Evolutionary conservation across 495 filamentous ascomycete species (phyloP).

Genomic region (Xylaria sp.): DNA sequence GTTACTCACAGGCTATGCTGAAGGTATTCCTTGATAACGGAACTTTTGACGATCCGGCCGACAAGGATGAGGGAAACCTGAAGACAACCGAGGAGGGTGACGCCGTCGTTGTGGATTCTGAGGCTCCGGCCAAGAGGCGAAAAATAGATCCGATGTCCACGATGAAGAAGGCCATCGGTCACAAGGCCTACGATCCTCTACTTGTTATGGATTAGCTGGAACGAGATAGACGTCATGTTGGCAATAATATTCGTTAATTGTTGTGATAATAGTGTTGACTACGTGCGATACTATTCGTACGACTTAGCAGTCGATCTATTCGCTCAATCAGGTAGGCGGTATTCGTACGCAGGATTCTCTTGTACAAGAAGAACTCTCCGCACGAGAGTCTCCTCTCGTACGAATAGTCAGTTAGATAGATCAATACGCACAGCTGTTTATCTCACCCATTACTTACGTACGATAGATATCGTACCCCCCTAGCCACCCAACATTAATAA

Average conservation of each 20-base stretch:
- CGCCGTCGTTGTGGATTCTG: constrained; percentile 38
- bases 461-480: no score
- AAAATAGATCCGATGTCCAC: constrained; percentile 45
- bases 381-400: no score
- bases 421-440: no score
- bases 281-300: no score
- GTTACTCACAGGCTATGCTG: constrained; percentile 56
- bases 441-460: no score
- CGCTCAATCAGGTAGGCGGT: no score
- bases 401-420: no score
- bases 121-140: constrained; percentile 30
- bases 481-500: no score
- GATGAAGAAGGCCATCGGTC: constrained; percentile 51
- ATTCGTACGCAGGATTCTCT: no score
- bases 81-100: constrained; percentile 37
- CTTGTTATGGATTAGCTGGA: constrained; percentile 47
- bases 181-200: constrained; percentile 53
- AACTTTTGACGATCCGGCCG: constrained; percentile 45
- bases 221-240: not conserved
- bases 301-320: no score
- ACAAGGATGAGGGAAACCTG: constrained; percentile 30
- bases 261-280: no score
- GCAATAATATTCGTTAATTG: not conserved
- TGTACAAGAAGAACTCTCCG: no score
- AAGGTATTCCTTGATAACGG: constrained; percentile 57